phyloP scores from a whole-genome alignment of 805 yeast species.

The Starmerella scarabaei region DNA sequence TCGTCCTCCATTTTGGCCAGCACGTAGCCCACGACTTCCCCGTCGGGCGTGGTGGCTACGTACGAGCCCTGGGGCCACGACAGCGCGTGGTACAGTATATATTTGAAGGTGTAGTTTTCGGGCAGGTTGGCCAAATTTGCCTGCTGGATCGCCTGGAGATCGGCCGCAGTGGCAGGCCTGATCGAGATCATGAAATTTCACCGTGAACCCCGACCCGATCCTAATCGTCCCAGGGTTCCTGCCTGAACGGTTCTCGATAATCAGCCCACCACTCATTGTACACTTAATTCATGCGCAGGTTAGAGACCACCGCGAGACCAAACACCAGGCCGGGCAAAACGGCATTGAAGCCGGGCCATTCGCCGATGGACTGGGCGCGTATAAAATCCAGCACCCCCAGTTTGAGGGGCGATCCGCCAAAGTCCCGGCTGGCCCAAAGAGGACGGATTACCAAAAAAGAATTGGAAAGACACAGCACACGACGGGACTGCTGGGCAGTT shows the following conservation, averaged over 20 bases:
- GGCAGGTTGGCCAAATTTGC: conserved; percentile 86
- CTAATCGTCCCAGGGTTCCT: background rate
- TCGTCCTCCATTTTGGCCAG: conserved; percentile 95
- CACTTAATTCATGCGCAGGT: background rate
- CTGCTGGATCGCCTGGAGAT: conserved; percentile 90
- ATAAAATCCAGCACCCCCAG: conserved; percentile 37
- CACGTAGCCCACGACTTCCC: conserved; percentile 87
- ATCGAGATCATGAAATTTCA: conserved; percentile 45
- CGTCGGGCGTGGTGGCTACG: conserved; percentile 68
- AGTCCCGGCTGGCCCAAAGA: conserved; percentile 9
- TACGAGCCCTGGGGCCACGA: conserved; percentile 98
- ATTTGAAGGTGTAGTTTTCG: conserved; percentile 84
- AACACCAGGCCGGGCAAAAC: conserved; percentile 32
- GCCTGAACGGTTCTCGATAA: background rate
- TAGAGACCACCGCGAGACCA: conserved; percentile 5
- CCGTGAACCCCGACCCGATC: background rate
- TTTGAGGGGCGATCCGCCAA: conserved; percentile 26
- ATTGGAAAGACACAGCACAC: conserved; percentile 42
- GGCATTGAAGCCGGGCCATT: conserved; percentile 59
- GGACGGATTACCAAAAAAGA: conserved; percentile 37
- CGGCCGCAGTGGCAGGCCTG: conserved; percentile 74
- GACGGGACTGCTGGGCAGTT: conserved; percentile 76
- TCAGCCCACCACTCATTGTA: background rate
- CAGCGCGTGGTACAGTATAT: conserved; percentile 82
- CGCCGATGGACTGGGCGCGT: conserved; percentile 78